A percentile compares a stretch with the other conserved stretches of the same genome.
Evolutionary conservation across 179 eudicot species (phyloP).

Genomic region (Silene vulgaris): DNA sequence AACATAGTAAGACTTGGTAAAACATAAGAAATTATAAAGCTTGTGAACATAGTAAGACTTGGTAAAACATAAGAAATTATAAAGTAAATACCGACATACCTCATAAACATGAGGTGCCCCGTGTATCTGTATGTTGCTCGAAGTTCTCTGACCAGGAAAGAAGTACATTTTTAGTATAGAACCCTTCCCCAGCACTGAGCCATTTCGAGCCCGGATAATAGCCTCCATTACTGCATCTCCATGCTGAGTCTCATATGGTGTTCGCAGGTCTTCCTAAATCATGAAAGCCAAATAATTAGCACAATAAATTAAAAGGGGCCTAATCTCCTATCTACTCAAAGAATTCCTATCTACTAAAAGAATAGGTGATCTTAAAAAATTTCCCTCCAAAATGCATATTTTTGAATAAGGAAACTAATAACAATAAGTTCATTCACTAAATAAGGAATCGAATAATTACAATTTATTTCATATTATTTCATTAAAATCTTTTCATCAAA

Average conservation of each 20-base stretch:
- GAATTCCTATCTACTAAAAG: too few relatives aligned
- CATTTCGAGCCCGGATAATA: constrained; percentile 75
- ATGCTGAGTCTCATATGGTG: constrained; percentile 81
- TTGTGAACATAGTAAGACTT: not conserved
- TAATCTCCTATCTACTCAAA: not conserved
- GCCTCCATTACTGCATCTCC: constrained; percentile 98
- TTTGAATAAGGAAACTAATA: too few relatives aligned
- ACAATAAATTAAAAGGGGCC: constrained; percentile 16
- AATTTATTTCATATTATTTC: too few relatives aligned
- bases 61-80: not conserved
- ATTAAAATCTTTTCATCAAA: too few relatives aligned
- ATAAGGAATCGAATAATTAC: too few relatives aligned
- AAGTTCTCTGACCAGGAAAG: constrained; percentile 97
- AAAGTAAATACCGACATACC: constrained; percentile 37
- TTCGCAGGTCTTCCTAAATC: constrained; percentile 73
- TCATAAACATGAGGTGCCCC: constrained; percentile 95
- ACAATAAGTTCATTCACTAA: too few relatives aligned
- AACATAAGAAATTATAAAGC: not conserved
- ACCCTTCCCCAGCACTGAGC: constrained; percentile 87
- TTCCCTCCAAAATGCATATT: too few relatives aligned
- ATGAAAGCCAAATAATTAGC: constrained; percentile 17
- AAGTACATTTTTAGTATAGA: constrained; percentile 89
- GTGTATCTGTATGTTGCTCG: constrained; percentile 72
- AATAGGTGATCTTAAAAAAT: too few relatives aligned
- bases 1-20: constrained; percentile 1